These are phyloP conservation scores for Persicaria maculosa DNA, from an alignment of 148 eudicot species.

Conservation along the genomic window DNA sequence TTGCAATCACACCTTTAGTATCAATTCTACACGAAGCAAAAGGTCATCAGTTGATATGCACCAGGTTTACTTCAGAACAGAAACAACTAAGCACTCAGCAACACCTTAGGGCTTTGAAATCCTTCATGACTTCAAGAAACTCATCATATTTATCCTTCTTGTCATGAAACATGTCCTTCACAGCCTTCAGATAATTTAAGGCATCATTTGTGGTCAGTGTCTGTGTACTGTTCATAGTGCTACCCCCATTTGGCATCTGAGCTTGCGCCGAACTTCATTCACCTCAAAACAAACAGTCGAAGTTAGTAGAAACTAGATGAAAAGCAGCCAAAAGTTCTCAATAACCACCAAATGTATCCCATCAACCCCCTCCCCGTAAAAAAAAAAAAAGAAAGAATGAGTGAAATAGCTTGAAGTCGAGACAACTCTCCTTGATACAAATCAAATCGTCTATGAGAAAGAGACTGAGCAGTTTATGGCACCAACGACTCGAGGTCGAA, in stretches of 20 bases:
- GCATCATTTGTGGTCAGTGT: conserved; percentile 91
- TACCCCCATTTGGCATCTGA: conserved; percentile 31
- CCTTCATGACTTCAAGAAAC: conserved; percentile 98
- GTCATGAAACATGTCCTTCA: conserved; percentile 90
- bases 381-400: not conserved
- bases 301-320: not conserved
- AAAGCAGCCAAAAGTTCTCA: not conserved
- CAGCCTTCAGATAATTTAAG: conserved; percentile 79
- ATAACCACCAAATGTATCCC: not conserved
- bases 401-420: not conserved
- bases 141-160: conserved; percentile 89
- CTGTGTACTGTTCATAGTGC: conserved; percentile 34
- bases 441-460: not conserved
- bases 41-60: not conserved
- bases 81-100: not conserved
- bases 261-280: conserved; percentile 53
- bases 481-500: not conserved
- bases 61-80: not conserved
- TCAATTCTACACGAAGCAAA: conserved; percentile 53
- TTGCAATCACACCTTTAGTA: conserved; percentile 81
- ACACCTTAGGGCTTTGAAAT: conserved; percentile 92
- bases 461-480: not conserved
- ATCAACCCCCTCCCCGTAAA: not conserved
- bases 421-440: not conserved
- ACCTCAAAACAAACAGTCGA: not conserved